Conservation (phyloP, 306 rosid species). For the Prunus mira region DNA sequence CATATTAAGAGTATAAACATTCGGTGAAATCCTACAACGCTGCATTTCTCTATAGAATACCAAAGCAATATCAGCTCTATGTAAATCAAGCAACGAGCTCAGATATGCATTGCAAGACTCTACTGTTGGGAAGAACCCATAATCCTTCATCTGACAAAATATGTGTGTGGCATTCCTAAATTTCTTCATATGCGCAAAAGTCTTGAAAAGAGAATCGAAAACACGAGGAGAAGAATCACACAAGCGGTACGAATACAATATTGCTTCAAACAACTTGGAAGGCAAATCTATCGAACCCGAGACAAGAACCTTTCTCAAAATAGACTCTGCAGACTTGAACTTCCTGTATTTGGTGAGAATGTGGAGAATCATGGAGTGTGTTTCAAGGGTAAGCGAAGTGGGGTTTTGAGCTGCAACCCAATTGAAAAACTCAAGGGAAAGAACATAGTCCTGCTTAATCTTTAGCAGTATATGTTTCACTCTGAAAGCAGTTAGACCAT, state of each 20-base stretch:
- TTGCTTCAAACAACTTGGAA: slow-evolving; percentile 49
- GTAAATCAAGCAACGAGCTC: slow-evolving; percentile 56
- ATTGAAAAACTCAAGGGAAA: slow-evolving; percentile 65
- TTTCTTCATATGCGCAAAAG: slow-evolving; percentile 65
- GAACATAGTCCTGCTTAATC: slow-evolving; percentile 59
- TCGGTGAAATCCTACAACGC: slow-evolving; percentile 42
- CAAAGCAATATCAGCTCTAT: slow-evolving; percentile 53
- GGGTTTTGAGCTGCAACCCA: slow-evolving; percentile 61
- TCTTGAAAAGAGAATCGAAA: slow-evolving; percentile 75
- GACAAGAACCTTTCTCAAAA: slow-evolving; percentile 40
- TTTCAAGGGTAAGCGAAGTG: slow-evolving; percentile 48
- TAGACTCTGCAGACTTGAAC: slow-evolving; percentile 50
- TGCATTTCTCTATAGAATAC: slow-evolving; percentile 51
- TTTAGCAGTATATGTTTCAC: slow-evolving; percentile 58
- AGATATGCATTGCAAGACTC: slow-evolving; percentile 75
- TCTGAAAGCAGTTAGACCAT: slow-evolving; percentile 53
- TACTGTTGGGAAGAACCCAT: slow-evolving; percentile 65
- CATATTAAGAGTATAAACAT: slow-evolving; percentile 69
- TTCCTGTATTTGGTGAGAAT: slow-evolving; percentile 59
- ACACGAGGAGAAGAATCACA: slow-evolving; percentile 67
- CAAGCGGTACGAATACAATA: slow-evolving; percentile 48
- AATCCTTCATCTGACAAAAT: slow-evolving; percentile 60
- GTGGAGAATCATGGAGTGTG: slow-evolving; percentile 58
- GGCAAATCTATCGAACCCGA: slow-evolving; percentile 38
- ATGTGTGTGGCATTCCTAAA: slow-evolving; percentile 55